Evolutionary conservation across 2,329 filamentous ascomycete species (phyloP), one percentile per base, ranked within the genome.

Genomic region (Colletotrichum musicola): DNA sequence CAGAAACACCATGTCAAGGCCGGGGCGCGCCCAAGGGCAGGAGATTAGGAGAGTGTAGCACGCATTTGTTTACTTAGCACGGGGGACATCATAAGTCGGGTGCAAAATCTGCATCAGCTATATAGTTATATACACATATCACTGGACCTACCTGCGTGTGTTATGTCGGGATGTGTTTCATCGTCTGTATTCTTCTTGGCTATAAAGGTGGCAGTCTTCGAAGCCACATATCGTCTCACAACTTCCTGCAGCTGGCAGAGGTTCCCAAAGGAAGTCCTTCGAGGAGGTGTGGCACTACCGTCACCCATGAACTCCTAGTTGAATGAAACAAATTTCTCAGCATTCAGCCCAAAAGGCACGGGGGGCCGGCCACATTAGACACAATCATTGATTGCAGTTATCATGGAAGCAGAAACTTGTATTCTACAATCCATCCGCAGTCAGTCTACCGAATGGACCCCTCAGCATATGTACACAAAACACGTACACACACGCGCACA

Each of bases 391-490:
- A n/a, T n/a, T n/a, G n/a, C n/a, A 49, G 7, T 57, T 12, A 58
- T 50, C 51, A 53, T 54, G 27, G 53, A 57, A 68, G 63, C 67
- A 69, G 57, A 62, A 35, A 68, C 66, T 69, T 57, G 49, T 69
- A 68, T 64, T 70, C 64, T 70, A 70, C 64, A 70, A 69, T 58
- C 60, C 69, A 62, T 58, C 66, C 40, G 61, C 47, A 44, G 57
- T 55, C 67, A 62, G 27, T 70, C 57, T 70, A 47, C 49, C 57
- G 62, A 62, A 65, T 68, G 66, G 58, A 60, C 53, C 30, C 57
- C 64, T 69, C 58, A 60, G 60, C 65, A 68, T 68, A 68, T 71
- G 68, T 68, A 67, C 63, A 66, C 61, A 68, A 42, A 14, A n/a
- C 40, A 42, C 40, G n/a, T n/a, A 42, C 40, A 42, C 40, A 42